phyloP scores from a whole-genome alignment of 208 protist species.

The Crithidia thermophila region DNA sequence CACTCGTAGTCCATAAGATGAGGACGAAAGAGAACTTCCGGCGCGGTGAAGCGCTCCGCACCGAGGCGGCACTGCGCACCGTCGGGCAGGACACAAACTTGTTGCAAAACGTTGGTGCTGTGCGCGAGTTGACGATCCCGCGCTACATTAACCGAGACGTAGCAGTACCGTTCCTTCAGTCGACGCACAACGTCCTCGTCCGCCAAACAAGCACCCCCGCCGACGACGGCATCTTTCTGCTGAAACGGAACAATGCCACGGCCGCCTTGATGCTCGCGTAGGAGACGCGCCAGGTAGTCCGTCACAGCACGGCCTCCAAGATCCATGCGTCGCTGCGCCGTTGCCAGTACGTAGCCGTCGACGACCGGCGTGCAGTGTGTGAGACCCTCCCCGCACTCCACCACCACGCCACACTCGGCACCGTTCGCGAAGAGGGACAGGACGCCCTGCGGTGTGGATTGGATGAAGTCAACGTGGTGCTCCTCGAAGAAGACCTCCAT shows the following conservation, averaged over 20 bases:
- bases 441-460: constrained; percentile 93
- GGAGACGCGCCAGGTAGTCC: constrained; percentile 93
- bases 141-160: constrained; percentile 86
- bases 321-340: constrained; percentile 87
- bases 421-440: constrained; percentile 97
- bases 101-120: constrained; percentile 68
- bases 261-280: constrained; percentile 40
- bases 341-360: constrained; percentile 90
- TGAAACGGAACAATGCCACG: no score
- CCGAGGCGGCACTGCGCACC: constrained; percentile 93
- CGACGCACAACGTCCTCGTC: constrained; percentile 96
- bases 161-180: constrained; percentile 96
- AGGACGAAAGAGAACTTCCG: constrained; percentile 98
- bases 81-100: constrained; percentile 88
- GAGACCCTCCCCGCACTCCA: constrained; percentile 98
- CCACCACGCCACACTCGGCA: constrained; percentile 96
- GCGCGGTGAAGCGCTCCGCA: constrained; percentile 90
- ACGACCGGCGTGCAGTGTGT: constrained; percentile 99
- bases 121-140: constrained; percentile 91
- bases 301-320: constrained; percentile 98
- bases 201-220: constrained; percentile 23
- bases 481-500: constrained; percentile 97
- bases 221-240: background rate
- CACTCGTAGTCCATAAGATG: constrained; percentile 93
- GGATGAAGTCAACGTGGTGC: constrained; percentile 92